These are phyloP conservation scores for Citrus reticulata DNA, from an alignment of 345 rosid genomes.

Conservation along the genomic window DNA sequence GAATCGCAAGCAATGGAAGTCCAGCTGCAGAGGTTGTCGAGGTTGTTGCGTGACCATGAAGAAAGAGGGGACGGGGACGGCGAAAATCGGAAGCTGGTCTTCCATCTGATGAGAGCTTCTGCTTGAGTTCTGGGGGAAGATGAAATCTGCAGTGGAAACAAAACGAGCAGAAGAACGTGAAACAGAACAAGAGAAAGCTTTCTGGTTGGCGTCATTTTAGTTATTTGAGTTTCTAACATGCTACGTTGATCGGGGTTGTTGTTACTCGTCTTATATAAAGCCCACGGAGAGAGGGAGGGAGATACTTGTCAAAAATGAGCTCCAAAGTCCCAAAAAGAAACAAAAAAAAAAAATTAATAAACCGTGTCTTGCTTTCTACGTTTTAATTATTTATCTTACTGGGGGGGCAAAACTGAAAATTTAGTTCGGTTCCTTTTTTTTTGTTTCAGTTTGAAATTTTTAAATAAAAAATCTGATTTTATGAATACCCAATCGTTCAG, in stretches of 20 bases:
- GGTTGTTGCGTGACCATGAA: conserved; percentile 55
- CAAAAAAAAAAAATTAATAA: neutral
- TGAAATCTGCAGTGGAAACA: conserved; percentile 26
- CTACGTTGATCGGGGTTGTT: neutral
- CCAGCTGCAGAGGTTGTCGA: conserved; percentile 65
- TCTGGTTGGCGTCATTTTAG: conserved; percentile 12
- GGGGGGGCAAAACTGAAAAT: too few relatives aligned
- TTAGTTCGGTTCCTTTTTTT: too few relatives aligned
- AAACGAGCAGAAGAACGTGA: conserved; percentile 6
- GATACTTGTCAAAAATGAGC: neutral
- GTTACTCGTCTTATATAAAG: neutral
- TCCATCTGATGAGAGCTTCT: conserved; percentile 62
- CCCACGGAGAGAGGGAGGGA: neutral
- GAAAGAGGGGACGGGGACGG: conserved; percentile 26
- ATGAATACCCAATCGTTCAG: accelerated
- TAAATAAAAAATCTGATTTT: too few relatives aligned
- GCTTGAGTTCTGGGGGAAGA: conserved; percentile 50
- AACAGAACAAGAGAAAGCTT: conserved; percentile 23
- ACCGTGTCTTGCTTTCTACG: neutral
- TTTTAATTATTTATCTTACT: neutral
- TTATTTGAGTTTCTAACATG: neutral
- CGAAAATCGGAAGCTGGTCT: conserved; percentile 26
- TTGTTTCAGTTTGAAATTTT: too few relatives aligned
- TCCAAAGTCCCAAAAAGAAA: too few relatives aligned
- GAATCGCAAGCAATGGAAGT: conserved; percentile 39